Evolutionary conservation across 306 rosid genomes (phyloP).

Genomic region (Quercus wislizeni): DNA sequence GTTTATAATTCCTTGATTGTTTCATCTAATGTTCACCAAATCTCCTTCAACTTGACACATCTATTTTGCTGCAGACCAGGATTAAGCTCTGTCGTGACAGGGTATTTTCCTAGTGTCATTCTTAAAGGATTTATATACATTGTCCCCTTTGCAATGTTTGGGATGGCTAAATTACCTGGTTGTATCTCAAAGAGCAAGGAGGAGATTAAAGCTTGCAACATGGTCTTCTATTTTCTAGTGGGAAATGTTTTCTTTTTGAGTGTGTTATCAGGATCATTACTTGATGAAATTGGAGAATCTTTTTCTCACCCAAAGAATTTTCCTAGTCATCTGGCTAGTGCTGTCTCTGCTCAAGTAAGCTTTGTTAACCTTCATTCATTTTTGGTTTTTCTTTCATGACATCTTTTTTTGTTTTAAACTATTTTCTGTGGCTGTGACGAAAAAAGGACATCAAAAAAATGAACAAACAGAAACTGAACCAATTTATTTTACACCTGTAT

Average conservation of each 20-base stretch:
- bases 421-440: not conserved
- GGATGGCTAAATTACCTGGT: slow-evolving; percentile 83
- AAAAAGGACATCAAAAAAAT: not conserved
- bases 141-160: slow-evolving; percentile 84
- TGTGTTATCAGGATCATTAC: slow-evolving; percentile 84
- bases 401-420: not conserved
- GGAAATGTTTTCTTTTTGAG: slow-evolving; percentile 91
- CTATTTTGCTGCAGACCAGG: slow-evolving; percentile 66
- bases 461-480: not conserved
- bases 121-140: slow-evolving; percentile 75
- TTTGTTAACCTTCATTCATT: slow-evolving; percentile 18
- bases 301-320: slow-evolving; percentile 56
- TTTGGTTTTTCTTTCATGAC: not conserved
- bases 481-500: not conserved
- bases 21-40: too few species aligned
- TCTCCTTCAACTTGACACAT: slow-evolving; percentile 13
- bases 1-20: too few species aligned
- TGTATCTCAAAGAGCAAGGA: slow-evolving; percentile 77
- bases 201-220: slow-evolving; percentile 91
- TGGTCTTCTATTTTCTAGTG: slow-evolving; percentile 88
- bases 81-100: slow-evolving; percentile 78
- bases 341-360: slow-evolving; percentile 82
- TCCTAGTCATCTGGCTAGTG: slow-evolving; percentile 72
- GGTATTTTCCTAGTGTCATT: slow-evolving; percentile 84
- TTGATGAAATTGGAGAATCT: slow-evolving; percentile 74